Base-by-base conservation (phyloP, 176 grass and related monocot genomes). In the Otatea glauca region DNA sequence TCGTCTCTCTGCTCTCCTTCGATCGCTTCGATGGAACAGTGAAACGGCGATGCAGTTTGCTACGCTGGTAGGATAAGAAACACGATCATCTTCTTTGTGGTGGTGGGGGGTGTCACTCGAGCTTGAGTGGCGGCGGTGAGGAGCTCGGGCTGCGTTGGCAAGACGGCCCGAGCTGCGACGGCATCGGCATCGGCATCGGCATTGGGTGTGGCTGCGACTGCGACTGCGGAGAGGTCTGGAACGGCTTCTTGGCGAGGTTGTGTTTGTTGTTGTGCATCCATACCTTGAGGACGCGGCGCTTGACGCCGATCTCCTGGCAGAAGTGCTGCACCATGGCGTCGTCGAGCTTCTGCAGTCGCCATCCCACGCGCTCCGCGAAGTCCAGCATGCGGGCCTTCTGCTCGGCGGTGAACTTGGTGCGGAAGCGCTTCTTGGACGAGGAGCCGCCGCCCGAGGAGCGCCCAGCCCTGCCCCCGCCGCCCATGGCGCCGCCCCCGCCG, bases 231-330 rank as follows among this genome's bases (percentile, higher is more conserved):
- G 82, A 82, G 38, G 49, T 6, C 11, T 15, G 70, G 50, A 45
- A 45, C 18, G 58, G 84, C 84, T 86, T 92, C 50, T 83, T 94
- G 63, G 92, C 92, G 43, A 97, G 89, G 88, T 68, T 94, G 65
- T 97, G 92, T 90, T 98, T 98, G 89, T 98, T 98, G 89, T 98
- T 98, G 84, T 98, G 92, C 95, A 98, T 98, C 95, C 95, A 98
- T 0, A 98, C 92, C 90, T 98, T 98, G 82, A 98, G 91, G 17
- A 98, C 92, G 34, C 92, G 88, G 34, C 95, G 91, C 81, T 88
- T 93, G 1, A 98, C 92, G 27, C 95, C 95, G 68, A 98, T 93
- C 85, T 98, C 92, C 61, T 92, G 79, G 85, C 95, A 98, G 85
- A 98, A 93, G 56, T 72, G 82, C 45, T 94, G 89, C 79, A 98